A percentile compares a stretch with the other conserved stretches of the same genome.
Evolutionary conservation across 1,284 basidiomycete genomes (phyloP).

Genomic region (Cryptococcus wingfieldii): DNA sequence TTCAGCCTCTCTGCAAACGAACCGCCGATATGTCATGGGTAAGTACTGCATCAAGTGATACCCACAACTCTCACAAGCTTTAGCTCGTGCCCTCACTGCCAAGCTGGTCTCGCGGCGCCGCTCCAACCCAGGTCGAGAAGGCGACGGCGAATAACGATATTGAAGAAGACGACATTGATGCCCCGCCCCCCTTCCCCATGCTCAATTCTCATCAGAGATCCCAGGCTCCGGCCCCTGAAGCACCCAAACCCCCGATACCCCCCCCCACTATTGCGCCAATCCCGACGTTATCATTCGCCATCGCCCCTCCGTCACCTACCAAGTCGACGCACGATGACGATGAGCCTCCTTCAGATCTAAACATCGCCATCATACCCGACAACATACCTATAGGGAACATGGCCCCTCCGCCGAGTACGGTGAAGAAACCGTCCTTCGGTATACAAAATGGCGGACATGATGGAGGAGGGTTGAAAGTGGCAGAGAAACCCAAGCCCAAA

Average conservation of each 20-base stretch:
- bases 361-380: slow-evolving; percentile 40
- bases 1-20: no score
- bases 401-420: slow-evolving; percentile 41
- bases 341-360: slow-evolving; percentile 35
- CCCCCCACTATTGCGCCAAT: slow-evolving; percentile 15
- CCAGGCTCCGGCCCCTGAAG: slow-evolving; percentile 42
- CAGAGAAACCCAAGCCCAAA: slow-evolving; percentile 35
- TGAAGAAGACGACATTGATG: slow-evolving; percentile 58
- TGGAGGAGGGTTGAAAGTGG: background rate
- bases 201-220: slow-evolving; percentile 75
- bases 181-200: slow-evolving; percentile 77
- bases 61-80: background rate
- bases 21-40: no score
- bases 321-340: slow-evolving; percentile 51
- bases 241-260: background rate
- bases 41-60: no score
- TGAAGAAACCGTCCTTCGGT: slow-evolving; percentile 34
- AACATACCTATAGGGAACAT: slow-evolving; percentile 41
- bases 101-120: slow-evolving; percentile 21
- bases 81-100: slow-evolving; percentile 20
- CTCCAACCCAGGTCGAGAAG: slow-evolving; percentile 31
- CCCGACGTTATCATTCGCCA: slow-evolving; percentile 26
- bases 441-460: slow-evolving; percentile 33
- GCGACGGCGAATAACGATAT: background rate
- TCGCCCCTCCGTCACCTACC: slow-evolving; percentile 58